Evolutionary conservation across 176 grass and related monocot species (phyloP).

Genomic region (Thinopyrum elongatum): DNA sequence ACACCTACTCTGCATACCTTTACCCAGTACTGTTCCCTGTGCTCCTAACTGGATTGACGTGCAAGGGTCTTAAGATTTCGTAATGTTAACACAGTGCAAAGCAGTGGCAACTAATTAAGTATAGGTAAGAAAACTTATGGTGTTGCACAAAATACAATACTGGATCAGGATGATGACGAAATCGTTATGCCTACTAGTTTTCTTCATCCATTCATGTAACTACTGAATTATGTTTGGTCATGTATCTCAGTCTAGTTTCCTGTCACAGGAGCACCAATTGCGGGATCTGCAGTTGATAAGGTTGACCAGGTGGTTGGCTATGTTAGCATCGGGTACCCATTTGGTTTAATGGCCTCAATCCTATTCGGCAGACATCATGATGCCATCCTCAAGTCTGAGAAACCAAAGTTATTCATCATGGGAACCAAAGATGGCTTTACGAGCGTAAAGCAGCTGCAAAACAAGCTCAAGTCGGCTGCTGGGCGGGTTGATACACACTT

Average conservation of each 20-base stretch:
- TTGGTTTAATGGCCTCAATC: constrained; percentile 79
- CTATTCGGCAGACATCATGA: constrained; percentile 91
- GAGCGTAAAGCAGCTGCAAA: constrained; percentile 88
- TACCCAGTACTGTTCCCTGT: background rate
- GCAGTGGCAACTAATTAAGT: background rate
- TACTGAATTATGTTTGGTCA: constrained; percentile 7
- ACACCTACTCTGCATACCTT: background rate
- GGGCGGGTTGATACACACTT: constrained; percentile 77
- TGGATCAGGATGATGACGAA: background rate
- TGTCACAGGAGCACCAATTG: constrained; percentile 70
- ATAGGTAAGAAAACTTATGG: background rate
- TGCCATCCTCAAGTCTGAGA: constrained; percentile 71
- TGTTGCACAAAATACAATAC: background rate
- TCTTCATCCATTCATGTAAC: background rate
- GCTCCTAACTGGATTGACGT: background rate
- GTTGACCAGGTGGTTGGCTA: constrained; percentile 81
- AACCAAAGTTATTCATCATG: constrained; percentile 88
- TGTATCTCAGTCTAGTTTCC: constrained; percentile 34
- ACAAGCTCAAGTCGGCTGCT: constrained; percentile 70
- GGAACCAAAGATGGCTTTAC: constrained; percentile 95
- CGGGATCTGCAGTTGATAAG: constrained; percentile 86
- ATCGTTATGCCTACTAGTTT: constrained; percentile 7
- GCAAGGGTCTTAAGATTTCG: background rate
- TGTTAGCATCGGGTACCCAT: constrained; percentile 85
- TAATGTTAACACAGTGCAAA: background rate